These are phyloP conservation scores for Asterophora parasitica DNA, from an alignment of 768 basidiomycete species.

Conservation along the genomic window DNA sequence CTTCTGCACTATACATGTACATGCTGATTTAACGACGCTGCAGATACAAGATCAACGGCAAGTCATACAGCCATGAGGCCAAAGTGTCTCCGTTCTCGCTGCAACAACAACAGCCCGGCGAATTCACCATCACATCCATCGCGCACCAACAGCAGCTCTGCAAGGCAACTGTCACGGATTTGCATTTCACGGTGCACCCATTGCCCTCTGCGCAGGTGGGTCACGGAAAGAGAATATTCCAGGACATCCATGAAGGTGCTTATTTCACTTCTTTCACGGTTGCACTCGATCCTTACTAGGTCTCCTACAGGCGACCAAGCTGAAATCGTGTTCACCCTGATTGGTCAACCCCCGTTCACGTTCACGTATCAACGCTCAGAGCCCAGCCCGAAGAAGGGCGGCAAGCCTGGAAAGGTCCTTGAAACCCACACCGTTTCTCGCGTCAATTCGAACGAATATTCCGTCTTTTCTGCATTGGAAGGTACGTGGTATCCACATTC, in stretches of 20 bases:
- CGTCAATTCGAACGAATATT: constrained; percentile 70
- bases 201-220: constrained; percentile 88
- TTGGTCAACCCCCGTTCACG: constrained; percentile 92
- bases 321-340: constrained; percentile 85
- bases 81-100: constrained; percentile 84
- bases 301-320: constrained; percentile 73
- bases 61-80: constrained; percentile 65
- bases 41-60: constrained; percentile 82
- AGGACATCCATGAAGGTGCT: constrained; percentile 87
- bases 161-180: constrained; percentile 73
- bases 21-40: constrained; percentile 8
- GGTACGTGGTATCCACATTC: constrained; percentile 42
- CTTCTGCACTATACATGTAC: background rate
- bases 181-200: constrained; percentile 70
- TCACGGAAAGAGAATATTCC: constrained; percentile 74
- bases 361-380: constrained; percentile 92
- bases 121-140: constrained; percentile 82
- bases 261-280: background rate
- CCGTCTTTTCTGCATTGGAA: constrained; percentile 88
- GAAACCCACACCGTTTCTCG: constrained; percentile 90
- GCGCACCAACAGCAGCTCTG: constrained; percentile 93
- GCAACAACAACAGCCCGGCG: constrained; percentile 73
- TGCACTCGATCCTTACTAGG: background rate
- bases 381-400: constrained; percentile 60
- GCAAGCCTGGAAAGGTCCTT: constrained; percentile 70